These are phyloP conservation scores for Aspergillus cavernicola DNA, from an alignment of 495 filamentous ascomycete genomes.

Conservation along the genomic window DNA sequence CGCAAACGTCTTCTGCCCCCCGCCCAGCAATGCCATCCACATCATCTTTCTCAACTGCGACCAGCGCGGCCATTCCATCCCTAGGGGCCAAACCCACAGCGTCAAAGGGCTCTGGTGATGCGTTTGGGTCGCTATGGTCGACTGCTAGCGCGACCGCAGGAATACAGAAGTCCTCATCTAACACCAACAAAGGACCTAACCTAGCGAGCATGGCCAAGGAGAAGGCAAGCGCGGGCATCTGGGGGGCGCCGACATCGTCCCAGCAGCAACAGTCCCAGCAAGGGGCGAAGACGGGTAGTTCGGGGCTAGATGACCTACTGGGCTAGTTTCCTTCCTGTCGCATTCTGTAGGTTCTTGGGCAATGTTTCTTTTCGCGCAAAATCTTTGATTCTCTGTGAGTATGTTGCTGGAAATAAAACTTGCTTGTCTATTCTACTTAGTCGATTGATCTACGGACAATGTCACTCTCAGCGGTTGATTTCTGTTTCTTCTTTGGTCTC, in stretches of 20 bases:
- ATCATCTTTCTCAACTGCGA: constrained; percentile 34
- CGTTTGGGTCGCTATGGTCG: constrained; percentile 83
- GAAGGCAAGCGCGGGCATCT: constrained; percentile 90
- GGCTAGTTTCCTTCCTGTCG: constrained; percentile 39
- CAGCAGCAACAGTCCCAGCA: constrained; percentile 29
- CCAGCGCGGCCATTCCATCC: constrained; percentile 33
- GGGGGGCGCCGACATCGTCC: constrained; percentile 62
- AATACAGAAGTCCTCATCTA: constrained; percentile 68
- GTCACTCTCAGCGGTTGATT: not conserved
- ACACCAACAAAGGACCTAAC: constrained; percentile 64
- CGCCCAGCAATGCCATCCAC: constrained; percentile 30
- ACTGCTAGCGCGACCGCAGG: constrained; percentile 71
- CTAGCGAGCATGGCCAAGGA: constrained; percentile 93
- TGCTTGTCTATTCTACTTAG: constrained; percentile 2
- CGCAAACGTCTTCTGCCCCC: constrained; percentile 17
- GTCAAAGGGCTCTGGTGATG: constrained; percentile 64
- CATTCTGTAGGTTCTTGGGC: constrained; percentile 3
- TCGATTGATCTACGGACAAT: not conserved
- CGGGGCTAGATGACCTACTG: constrained; percentile 60
- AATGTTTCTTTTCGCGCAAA: not conserved
- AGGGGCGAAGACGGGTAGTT: constrained; percentile 41
- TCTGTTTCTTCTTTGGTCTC: not conserved
- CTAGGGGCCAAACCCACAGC: constrained; percentile 42
- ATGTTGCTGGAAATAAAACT: constrained; percentile 8
- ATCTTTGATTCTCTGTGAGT: not conserved